Evolutionary conservation across 805 yeast species (phyloP), one percentile per base, ranked within the genome.

Genomic region (Lachancea meyersii): DNA sequence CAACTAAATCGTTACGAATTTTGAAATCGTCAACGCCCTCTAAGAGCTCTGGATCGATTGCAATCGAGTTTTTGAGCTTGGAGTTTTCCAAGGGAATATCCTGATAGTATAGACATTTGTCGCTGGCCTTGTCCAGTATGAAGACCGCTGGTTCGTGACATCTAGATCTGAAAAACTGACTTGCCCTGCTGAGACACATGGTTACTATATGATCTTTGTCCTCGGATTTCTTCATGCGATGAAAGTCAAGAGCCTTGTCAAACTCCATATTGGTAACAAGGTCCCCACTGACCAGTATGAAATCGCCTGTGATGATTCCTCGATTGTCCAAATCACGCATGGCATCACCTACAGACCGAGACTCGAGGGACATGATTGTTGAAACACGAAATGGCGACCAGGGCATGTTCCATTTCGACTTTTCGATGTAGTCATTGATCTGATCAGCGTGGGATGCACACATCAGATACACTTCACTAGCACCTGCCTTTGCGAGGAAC

Each of bases 141-240:
- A 89, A 91, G 14, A 88, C 75, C 0, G 96, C 94, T 1, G 95
- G 87, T 42, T 86, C 89, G 46, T 77, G 78, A 2, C 94, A 77
- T 58, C 97, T 74, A 1, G 96, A 79, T 57, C 94, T 77, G 63
- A 91, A 96, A 48, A 77, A 68, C 7, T 94, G 87, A 17, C 85
- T 74, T 0, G 96, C 95, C 54, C 82, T 82, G 23, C 94, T 77
- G 48, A 89, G 70, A 33, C 93, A 93, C 95, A 91, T 89, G 14
- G 97, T 93, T 59, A 86, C 82, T 50, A 93, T 88, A 54, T 91
- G 91, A 61, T 93, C 95, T 65, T 80, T 86, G 65, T 93, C 98
- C 44, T 66, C 67, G 24, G 75, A 73, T 52, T 80, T 84, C 53
- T 85, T 79, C 47, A 73, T 74, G 49, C 77, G 76, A 61, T 93